These are phyloP conservation scores for Pezizomycotina sp. DNA, from an alignment of 2,329 filamentous ascomycete genomes.

Conservation along the genomic window DNA sequence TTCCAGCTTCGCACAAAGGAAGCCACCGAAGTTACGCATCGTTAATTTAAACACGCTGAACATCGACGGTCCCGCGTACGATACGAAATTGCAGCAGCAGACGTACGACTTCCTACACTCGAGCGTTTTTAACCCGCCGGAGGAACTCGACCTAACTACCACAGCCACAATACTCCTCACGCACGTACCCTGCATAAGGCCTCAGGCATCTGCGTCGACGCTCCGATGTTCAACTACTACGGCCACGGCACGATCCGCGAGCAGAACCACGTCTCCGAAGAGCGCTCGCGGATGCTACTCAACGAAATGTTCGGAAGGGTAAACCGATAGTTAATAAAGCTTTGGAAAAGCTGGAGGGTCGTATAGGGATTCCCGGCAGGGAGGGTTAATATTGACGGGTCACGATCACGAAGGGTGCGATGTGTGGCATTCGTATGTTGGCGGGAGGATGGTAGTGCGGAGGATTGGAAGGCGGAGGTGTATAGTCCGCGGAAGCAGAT, in stretches of 20 bases:
- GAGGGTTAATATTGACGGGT: slow-evolving; percentile 70
- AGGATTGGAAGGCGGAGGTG: slow-evolving; percentile 8
- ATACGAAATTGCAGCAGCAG: slow-evolving; percentile 49
- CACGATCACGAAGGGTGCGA: slow-evolving; percentile 95
- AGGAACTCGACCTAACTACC: too few species aligned
- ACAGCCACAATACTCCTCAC: slow-evolving; percentile 76
- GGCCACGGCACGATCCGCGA: slow-evolving; percentile 58
- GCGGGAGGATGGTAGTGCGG: slow-evolving; percentile 7
- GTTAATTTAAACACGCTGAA: slow-evolving; percentile 87
- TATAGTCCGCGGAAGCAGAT: slow-evolving; percentile 12
- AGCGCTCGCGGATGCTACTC: slow-evolving; percentile 58
- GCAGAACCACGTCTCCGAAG: slow-evolving; percentile 71
- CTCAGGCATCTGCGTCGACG: slow-evolving; percentile 65
- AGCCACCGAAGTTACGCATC: slow-evolving; percentile 56
- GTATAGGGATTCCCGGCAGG: too few species aligned
- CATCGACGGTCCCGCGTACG: slow-evolving; percentile 65
- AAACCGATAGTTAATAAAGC: too few species aligned
- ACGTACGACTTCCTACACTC: slow-evolving; percentile 63
- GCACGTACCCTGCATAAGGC: slow-evolving; percentile 83
- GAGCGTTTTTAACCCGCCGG: too few species aligned
- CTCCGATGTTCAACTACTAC: slow-evolving; percentile 69
- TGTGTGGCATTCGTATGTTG: slow-evolving; percentile 50
- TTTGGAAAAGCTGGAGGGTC: too few species aligned
- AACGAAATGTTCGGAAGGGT: slow-evolving; percentile 72
- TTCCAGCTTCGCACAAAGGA: slow-evolving; percentile 30